These are phyloP conservation scores for Saturnispora halmiae DNA, from an alignment of 805 yeast species.

Conservation along the genomic window DNA sequence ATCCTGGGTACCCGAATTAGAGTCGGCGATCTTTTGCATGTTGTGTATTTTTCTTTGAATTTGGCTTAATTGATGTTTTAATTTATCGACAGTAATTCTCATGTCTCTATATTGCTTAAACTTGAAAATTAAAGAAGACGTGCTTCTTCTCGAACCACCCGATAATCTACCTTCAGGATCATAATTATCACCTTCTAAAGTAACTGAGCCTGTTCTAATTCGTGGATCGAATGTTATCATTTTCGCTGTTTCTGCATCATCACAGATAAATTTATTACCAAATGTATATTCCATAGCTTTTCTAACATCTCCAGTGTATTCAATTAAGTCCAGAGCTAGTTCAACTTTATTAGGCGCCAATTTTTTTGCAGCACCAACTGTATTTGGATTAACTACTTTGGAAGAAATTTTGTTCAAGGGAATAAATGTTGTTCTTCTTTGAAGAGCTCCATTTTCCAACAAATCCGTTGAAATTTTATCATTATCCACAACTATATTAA, in stretches of 20 bases:
- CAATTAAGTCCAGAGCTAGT: conserved; percentile 74
- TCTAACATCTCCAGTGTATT: conserved; percentile 57
- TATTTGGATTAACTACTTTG: conserved; percentile 40
- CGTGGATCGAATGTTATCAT: conserved; percentile 79
- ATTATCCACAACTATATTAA: conserved; percentile 83
- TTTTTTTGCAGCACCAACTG: conserved; percentile 58
- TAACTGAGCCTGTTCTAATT: conserved; percentile 73
- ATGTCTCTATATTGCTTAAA: conserved; percentile 50
- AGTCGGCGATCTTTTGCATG: conserved; percentile 36
- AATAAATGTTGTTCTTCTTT: conserved; percentile 79
- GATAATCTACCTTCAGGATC: conserved; percentile 95
- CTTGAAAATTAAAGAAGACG: conserved; percentile 49
- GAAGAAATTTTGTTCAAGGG: conserved; percentile 83
- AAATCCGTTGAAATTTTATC: conserved; percentile 78
- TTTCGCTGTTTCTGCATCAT: conserved; percentile 82
- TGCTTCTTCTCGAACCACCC: conserved; percentile 76
- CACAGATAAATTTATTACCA: conserved; percentile 82
- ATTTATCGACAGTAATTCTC: conserved; percentile 33
- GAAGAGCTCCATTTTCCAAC: conserved; percentile 67
- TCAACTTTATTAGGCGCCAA: conserved; percentile 80
- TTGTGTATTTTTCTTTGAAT: conserved; percentile 34
- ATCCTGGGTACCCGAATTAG: conserved; percentile 49
- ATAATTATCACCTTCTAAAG: conserved; percentile 86
- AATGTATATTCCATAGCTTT: conserved; percentile 88
- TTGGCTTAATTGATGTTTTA: conserved; percentile 33